Conservation (phyloP, 1,284 basidiomycete species). For the Ustilago shanxiensis region DNA sequence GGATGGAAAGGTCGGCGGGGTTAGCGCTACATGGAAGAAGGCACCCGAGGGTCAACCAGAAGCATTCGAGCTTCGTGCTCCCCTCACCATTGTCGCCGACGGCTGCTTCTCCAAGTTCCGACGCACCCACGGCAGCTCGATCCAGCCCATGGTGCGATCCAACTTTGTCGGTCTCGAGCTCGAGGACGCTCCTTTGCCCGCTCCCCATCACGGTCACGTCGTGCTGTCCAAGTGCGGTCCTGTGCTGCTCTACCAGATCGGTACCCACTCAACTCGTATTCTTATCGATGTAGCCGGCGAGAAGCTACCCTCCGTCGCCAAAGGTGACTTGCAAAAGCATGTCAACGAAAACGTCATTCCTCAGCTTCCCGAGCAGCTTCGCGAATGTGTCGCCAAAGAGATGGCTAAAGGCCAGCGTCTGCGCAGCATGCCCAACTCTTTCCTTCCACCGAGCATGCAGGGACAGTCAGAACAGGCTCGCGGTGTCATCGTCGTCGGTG, state of each 20-base stretch:
- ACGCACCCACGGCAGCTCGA: conserved; percentile 72
- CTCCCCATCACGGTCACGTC: conserved; percentile 88
- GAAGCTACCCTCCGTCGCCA: conserved; percentile 80
- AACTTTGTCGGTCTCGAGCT: conserved; percentile 87
- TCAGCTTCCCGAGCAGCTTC: conserved; percentile 62
- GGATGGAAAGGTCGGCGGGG: conserved; percentile 53
- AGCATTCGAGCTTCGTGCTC: conserved; percentile 74
- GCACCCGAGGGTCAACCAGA: conserved; percentile 20
- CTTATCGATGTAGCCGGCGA: conserved; percentile 86
- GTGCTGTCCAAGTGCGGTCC: conserved; percentile 80
- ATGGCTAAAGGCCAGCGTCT: conserved; percentile 59
- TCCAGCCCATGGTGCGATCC: conserved; percentile 75
- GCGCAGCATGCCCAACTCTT: conserved; percentile 95
- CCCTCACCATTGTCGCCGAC: conserved; percentile 89
- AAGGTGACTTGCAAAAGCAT: conserved; percentile 74
- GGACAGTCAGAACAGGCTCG: conserved; percentile 74
- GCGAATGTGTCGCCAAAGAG: conserved; percentile 50
- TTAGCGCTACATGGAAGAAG: conserved; percentile 52
- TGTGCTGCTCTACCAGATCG: conserved; percentile 90
- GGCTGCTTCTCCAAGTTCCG: conserved; percentile 93
- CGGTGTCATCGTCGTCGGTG: conserved; percentile 89
- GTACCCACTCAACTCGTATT: conserved; percentile 82
- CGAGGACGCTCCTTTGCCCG: conserved; percentile 81
- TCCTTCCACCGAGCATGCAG: conserved; percentile 87
- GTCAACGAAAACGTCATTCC: conserved; percentile 62